Base-by-base conservation (phyloP, 495 filamentous ascomycete species). In the Saxophila tyrrhenica region DNA sequence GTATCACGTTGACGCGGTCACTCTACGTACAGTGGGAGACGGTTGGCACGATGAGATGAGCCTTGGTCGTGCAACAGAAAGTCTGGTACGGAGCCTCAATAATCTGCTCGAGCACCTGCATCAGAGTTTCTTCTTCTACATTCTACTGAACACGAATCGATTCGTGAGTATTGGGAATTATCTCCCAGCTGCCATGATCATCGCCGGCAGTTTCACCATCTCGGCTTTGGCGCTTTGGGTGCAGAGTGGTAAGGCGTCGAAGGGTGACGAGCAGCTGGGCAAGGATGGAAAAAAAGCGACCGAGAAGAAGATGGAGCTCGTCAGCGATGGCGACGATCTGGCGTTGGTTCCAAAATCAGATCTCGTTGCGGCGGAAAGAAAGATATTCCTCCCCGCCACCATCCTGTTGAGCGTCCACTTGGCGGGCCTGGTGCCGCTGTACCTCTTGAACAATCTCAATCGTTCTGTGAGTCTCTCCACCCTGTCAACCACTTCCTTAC, bases 161-260 rank as follows among this genome's bases (percentile, higher is more conserved):
- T 98, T 97, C 67, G 94, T 97, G 51, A 96, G 91, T 67, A 98
- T 98, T 56, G 92, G 92, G 19, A 98, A 92, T 1, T 98, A 98
- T 63, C 74, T 98, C 3, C 92, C 94, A 3, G 94, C 89, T 67
- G 92, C 90, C 7, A 97, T 98, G 94, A 70, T 96, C 24, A 78
- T 98, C 52, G 94, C 94, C 8, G 84, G 77, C 21, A 96, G 90
- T 65, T 97, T 97, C 58, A 94, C 86, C 19, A 90, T 98, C 71
- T 94, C 87, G 75, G 87, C 91, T 8, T 92, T 98, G 59, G 82
- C 83, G 3, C 70, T 96, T 25, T 98, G 92, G 92, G 75, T 95
- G 47, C 81, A 86, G 65, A 92, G 85, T 54, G 92, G 90, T 55
- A 56, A 62, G 2, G 49, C 51, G 13, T 47, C 39, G 17, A 20